phyloP scores from a whole-genome alignment of 129 eudicot species.

The Cynara cardunculus region DNA sequence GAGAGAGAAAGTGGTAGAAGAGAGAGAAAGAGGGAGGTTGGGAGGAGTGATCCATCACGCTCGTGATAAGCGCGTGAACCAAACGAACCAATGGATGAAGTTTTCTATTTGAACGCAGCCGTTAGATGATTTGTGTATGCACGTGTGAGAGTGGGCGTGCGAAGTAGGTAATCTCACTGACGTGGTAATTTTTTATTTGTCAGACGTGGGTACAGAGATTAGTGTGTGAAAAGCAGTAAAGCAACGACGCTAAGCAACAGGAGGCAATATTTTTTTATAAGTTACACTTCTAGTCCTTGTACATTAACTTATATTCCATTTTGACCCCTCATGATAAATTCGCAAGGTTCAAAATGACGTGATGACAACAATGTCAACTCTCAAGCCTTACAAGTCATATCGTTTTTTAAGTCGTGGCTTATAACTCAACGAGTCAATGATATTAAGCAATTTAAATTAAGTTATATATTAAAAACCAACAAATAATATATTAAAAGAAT shows the following conservation, averaged over 20 bases:
- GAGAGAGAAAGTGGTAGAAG: slow-evolving; percentile 18
- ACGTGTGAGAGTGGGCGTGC: slow-evolving; percentile 7
- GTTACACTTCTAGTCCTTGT: slow-evolving; percentile 3
- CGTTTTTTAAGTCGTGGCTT: too few relatives aligned
- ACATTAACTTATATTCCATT: not conserved
- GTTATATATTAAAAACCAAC: too few relatives aligned
- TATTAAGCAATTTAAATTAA: too few relatives aligned
- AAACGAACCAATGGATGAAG: not conserved
- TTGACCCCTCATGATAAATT: not conserved
- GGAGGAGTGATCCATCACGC: not conserved
- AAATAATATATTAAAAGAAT: too few relatives aligned
- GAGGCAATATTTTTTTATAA: not conserved
- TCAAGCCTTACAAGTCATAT: too few relatives aligned
- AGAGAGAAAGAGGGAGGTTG: slow-evolving; percentile 5
- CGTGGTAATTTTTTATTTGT: slow-evolving; percentile 19
- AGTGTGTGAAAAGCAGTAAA: slow-evolving; percentile 28
- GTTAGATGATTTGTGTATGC: not conserved
- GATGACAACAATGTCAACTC: too few relatives aligned
- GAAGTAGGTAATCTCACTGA: slow-evolving; percentile 7
- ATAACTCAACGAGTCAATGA: too few relatives aligned
- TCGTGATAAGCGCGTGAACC: not conserved
- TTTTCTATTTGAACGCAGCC: not conserved
- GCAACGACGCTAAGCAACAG: slow-evolving; percentile 10
- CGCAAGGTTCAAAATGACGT: too few relatives aligned
- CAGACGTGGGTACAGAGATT: slow-evolving; percentile 29